Percentiles rank a stretch among this genome's conserved stretches.
phyloP scores from a whole-genome alignment of 139 green algal genomes.

The Picochlorum sp. region DNA sequence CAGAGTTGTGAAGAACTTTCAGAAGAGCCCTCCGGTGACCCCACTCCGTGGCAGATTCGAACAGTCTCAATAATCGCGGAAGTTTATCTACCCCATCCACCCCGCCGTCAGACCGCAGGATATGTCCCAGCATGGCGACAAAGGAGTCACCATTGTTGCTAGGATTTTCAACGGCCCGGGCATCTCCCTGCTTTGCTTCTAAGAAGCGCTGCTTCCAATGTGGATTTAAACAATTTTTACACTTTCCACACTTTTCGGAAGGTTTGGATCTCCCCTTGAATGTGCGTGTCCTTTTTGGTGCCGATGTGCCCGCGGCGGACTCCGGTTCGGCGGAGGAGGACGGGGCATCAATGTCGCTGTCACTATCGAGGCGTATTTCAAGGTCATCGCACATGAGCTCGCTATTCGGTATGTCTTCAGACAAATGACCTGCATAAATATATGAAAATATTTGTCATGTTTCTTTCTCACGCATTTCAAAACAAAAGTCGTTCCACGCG shows the following conservation, averaged over 20 bases:
- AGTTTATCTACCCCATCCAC: constrained; percentile 14
- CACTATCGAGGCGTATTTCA: background rate
- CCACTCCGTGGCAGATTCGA: constrained; percentile 8
- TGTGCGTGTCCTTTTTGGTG: background rate
- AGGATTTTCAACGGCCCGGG: background rate
- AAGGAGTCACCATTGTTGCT: constrained; percentile 13
- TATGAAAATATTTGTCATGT: too few species aligned
- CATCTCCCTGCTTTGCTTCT: background rate
- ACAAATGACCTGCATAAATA: too few species aligned
- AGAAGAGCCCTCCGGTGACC: constrained; percentile 21
- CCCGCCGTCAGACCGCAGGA: constrained; percentile 16
- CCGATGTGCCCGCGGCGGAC: background rate
- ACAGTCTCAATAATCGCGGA: constrained; percentile 11
- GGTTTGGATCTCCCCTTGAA: constrained; percentile 1
- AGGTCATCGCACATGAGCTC: too few species aligned
- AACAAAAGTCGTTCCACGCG: too few species aligned
- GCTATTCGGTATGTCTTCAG: too few species aligned
- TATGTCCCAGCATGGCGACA: background rate
- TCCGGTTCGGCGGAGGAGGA: too few species aligned
- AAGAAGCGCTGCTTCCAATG: constrained; percentile 26
- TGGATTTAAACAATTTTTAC: constrained; percentile 33
- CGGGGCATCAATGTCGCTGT: background rate
- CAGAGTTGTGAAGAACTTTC: constrained; percentile 16
- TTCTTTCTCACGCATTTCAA: too few species aligned
- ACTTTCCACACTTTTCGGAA: constrained; percentile 12